Conservation (phyloP, 2,329 filamentous ascomycete genomes). For the Penicillium sp. region DNA sequence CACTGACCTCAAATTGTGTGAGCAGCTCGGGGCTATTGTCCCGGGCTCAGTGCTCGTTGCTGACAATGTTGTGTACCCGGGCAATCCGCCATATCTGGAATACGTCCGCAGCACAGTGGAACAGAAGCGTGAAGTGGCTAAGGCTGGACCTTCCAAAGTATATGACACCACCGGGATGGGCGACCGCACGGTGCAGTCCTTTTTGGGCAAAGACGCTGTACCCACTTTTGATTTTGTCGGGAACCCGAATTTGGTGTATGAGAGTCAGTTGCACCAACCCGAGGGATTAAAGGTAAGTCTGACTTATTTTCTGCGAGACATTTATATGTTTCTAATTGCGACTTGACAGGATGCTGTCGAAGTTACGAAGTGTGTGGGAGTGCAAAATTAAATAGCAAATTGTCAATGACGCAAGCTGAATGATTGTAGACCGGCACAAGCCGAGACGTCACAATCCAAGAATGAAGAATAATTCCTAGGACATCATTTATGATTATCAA, state of each 20-base stretch:
- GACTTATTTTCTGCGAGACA: background rate
- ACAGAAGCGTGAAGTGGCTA: constrained; percentile 55
- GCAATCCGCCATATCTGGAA: constrained; percentile 50
- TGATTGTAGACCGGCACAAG: background rate
- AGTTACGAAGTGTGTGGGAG: constrained; percentile 33
- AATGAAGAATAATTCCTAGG: no score
- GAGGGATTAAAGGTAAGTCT: constrained; percentile 29
- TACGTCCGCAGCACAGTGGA: constrained; percentile 66
- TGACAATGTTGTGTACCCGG: constrained; percentile 47
- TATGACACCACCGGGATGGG: constrained; percentile 19
- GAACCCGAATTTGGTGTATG: constrained; percentile 64
- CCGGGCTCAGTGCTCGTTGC: constrained; percentile 50
- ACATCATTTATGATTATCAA: background rate
- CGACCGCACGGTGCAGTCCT: constrained; percentile 18
- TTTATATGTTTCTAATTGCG: background rate
- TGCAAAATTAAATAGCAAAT: constrained; percentile 16
- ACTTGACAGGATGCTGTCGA: constrained; percentile 32
- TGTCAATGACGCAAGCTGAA: background rate
- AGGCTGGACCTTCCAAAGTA: constrained; percentile 17
- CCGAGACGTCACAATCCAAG: background rate
- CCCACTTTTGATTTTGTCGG: constrained; percentile 40
- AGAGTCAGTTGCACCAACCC: constrained; percentile 54
- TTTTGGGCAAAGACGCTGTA: constrained; percentile 20
- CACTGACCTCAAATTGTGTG: constrained; percentile 72
- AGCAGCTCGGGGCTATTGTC: constrained; percentile 64